Evolutionary conservation across 768 basidiomycete species (phyloP).

Genomic region (Agaricus subrufescens): DNA sequence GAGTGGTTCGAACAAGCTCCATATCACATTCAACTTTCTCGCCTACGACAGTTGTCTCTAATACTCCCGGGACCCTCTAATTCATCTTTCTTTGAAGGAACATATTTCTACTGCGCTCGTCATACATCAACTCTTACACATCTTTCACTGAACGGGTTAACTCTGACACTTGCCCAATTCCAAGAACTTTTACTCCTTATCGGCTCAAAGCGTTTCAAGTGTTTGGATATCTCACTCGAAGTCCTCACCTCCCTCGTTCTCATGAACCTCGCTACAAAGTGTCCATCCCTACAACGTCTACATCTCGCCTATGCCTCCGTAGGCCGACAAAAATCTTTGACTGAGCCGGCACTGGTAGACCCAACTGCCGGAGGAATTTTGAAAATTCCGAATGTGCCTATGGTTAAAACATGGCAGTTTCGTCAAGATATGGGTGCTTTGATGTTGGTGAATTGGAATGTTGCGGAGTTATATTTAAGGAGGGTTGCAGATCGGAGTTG

Average conservation of each 20-base stretch:
- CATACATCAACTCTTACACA: constrained; percentile 4
- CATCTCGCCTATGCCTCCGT: constrained; percentile 1
- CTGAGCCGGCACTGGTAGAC: constrained; percentile 3
- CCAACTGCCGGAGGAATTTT: constrained; percentile 5
- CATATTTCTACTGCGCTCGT: constrained; percentile 3
- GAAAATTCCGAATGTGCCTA: constrained; percentile 6
- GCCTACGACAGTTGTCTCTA: background rate
- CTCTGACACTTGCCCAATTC: background rate
- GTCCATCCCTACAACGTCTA: background rate
- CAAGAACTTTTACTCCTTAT: constrained; percentile 7
- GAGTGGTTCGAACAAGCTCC: constrained; percentile 8
- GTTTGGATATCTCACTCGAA: constrained; percentile 3
- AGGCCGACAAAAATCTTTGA: constrained; percentile 3
- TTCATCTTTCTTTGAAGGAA: constrained; percentile 1
- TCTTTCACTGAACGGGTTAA: constrained; percentile 4
- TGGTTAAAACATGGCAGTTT: constrained; percentile 9
- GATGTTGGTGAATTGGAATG: background rate
- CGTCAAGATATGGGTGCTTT: constrained; percentile 7
- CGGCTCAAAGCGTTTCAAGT: background rate
- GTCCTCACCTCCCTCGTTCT: constrained; percentile 8
- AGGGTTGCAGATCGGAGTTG: constrained; percentile 2
- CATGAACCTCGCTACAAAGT: constrained; percentile 6
- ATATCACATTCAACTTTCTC: constrained; percentile 3
- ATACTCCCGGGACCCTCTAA: constrained; percentile 1
- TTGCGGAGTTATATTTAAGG: background rate